Base-by-base conservation (phyloP, 495 filamentous ascomycete genomes). In the Penicillium ucsense region DNA sequence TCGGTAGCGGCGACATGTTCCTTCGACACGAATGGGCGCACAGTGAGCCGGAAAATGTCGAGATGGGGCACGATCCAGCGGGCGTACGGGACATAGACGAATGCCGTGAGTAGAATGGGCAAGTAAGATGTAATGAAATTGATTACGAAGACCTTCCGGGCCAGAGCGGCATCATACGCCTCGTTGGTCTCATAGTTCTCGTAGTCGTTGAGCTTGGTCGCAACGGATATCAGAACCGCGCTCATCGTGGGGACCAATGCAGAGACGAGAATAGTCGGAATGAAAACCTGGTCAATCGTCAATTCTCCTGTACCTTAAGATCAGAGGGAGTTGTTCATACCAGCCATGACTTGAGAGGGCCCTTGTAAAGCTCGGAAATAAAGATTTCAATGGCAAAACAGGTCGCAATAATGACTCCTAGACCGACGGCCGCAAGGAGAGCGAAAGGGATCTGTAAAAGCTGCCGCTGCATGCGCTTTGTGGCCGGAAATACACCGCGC, bases 81-180 rank as follows among this genome's bases (percentile, higher is more conserved):
- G 6, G 86, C 92, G 63, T 96, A 98, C 0, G 92, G 94, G 28
- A 98, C 86, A 55, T 98, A 98, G 46, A 98, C 83, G 61, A 98
- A 98, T 6, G 92, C 89, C 0, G 92, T 97, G 9, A 98, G 72
- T 64, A 94, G 84, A 31, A 98, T 81, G 0, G 88, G 85, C 3
- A 95, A 79, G 59, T 97, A 98, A 0, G 92, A 96, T 8, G 89
- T 95, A 59, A 98, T 92, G 59, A 97, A 95, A 70, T 98, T 97
- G 53, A 98, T 77, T 27, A 98, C 79, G 54, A 98, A 96, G 38
- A 94, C 79, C 66, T 98, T 98, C 56, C 81, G 80, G 3, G 88
- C 89, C 59, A 97, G 73, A 2, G 89, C 84, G 3, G 79, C 76
- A 51, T 94, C 82, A 52, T 97, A 88, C 1, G 79, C 74, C 45